phyloP scores from a whole-genome alignment of 2,329 filamentous ascomycete species.

The Claviceps humidiphila region DNA sequence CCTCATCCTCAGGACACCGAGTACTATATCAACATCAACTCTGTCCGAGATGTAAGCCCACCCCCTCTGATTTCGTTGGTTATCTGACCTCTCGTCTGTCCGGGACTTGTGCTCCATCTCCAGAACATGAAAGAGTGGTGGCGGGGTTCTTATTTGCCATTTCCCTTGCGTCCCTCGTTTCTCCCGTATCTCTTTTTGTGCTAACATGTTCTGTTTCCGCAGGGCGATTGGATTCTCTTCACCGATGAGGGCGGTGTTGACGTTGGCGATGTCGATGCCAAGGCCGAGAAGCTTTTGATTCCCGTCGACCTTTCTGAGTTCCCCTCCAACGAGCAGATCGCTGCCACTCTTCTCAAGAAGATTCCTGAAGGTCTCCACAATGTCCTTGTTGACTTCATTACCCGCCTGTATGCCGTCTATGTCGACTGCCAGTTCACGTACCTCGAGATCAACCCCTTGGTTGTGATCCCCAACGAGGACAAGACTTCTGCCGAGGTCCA shows the following conservation, averaged over 20 bases:
- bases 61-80: neutral
- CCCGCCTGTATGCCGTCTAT: constrained; percentile 93
- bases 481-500: constrained; percentile 87
- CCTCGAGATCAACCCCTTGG: constrained; percentile 98
- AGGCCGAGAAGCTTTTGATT: constrained; percentile 96
- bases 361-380: constrained; percentile 94
- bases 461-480: constrained; percentile 89
- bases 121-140: neutral
- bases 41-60: constrained; percentile 90
- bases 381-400: constrained; percentile 98
- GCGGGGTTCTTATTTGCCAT: neutral
- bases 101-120: neutral
- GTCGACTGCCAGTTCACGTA: constrained; percentile 99
- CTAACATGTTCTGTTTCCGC: constrained; percentile 15
- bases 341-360: constrained; percentile 72
- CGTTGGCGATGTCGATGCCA: constrained; percentile 96
- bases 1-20: constrained; percentile 91
- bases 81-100: neutral
- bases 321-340: constrained; percentile 92
- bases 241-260: constrained; percentile 99
- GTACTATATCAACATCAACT: constrained; percentile 99
- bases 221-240: constrained; percentile 99
- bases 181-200: neutral
- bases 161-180: too few species aligned
- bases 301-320: constrained; percentile 90